A percentile compares a stretch with the other conserved stretches of the same genome.
These are phyloP conservation scores for Chrysosporium keratinophilum DNA, from an alignment of 2,329 filamentous ascomycete species.

Conservation along the genomic window DNA sequence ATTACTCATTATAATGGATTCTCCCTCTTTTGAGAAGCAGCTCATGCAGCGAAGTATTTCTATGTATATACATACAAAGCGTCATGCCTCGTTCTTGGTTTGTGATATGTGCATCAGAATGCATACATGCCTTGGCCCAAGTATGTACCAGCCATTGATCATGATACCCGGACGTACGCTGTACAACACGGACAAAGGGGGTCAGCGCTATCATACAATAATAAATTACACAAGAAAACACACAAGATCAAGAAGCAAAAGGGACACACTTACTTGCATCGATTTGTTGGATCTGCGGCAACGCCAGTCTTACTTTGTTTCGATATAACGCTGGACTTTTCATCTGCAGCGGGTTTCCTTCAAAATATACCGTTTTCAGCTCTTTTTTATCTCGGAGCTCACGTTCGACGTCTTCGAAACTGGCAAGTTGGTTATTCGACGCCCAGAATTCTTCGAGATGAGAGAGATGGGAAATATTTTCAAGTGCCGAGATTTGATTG, in stretches of 20 bases:
- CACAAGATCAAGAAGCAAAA: neutral
- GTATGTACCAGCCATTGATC: neutral
- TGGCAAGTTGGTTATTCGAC: conserved; percentile 70
- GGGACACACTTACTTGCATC: conserved; percentile 72
- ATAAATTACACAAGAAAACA: neutral
- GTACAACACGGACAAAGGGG: neutral
- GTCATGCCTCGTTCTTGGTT: neutral
- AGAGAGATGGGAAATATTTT: conserved; percentile 56
- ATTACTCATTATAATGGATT: too few species aligned
- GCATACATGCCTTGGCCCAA: neutral
- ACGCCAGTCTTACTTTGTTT: conserved; percentile 79
- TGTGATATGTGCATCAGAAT: neutral
- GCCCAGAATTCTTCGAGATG: conserved; percentile 89
- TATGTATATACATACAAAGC: too few species aligned
- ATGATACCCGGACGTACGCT: conserved; percentile 9
- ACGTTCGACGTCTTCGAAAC: conserved; percentile 70
- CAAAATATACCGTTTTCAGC: conserved; percentile 87
- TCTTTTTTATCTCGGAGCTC: conserved; percentile 67
- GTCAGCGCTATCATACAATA: neutral
- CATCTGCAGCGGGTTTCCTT: conserved; percentile 82
- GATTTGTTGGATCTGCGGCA: conserved; percentile 85
- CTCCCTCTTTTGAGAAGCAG: too few species aligned
- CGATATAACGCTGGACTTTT: conserved; percentile 73
- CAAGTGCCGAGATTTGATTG: conserved; percentile 68
- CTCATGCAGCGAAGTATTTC: too few species aligned